Conservation (phyloP, 371 early-diverging fungal genomes). For the Rhizoclosmatium hyalinum region DNA sequence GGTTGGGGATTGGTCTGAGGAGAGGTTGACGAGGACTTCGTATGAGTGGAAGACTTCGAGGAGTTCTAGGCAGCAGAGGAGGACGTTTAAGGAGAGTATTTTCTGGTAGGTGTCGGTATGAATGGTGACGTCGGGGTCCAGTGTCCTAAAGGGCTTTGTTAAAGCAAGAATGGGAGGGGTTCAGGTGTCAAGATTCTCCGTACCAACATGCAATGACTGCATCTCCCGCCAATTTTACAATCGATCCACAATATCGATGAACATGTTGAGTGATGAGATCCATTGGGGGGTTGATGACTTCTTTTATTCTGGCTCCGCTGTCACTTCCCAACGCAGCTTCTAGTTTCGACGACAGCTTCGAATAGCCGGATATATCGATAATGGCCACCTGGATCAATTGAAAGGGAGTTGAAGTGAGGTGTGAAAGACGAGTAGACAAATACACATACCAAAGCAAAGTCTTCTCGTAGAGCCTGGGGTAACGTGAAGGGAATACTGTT, state of each 20-base stretch:
- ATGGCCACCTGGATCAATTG: background rate
- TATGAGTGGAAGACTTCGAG: slow-evolving; percentile 20
- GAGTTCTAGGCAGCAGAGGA: slow-evolving; percentile 29
- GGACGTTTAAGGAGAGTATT: slow-evolving; percentile 1
- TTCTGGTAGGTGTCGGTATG: background rate
- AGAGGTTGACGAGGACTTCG: slow-evolving; percentile 6
- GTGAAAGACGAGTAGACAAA: background rate
- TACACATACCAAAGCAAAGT: slow-evolving; percentile 21
- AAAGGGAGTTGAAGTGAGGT: background rate
- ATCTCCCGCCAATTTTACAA: slow-evolving; percentile 41
- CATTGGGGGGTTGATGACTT: slow-evolving; percentile 30
- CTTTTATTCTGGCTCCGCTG: slow-evolving; percentile 30
- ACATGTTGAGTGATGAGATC: slow-evolving; percentile 27
- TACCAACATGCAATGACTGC: slow-evolving; percentile 27
- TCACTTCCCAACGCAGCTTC: slow-evolving; percentile 22
- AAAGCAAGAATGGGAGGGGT: background rate
- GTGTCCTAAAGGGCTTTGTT: background rate
- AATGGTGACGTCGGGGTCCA: background rate
- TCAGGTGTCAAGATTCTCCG: background rate
- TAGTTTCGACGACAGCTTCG: slow-evolving; percentile 27
- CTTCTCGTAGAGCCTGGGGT: background rate
- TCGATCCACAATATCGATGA: slow-evolving; percentile 26
- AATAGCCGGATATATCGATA: slow-evolving; percentile 22
- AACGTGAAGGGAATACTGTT: background rate
- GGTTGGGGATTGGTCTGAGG: background rate